These are phyloP conservation scores for Candida namnaoensis DNA, from an alignment of 805 yeast species.

Conservation along the genomic window DNA sequence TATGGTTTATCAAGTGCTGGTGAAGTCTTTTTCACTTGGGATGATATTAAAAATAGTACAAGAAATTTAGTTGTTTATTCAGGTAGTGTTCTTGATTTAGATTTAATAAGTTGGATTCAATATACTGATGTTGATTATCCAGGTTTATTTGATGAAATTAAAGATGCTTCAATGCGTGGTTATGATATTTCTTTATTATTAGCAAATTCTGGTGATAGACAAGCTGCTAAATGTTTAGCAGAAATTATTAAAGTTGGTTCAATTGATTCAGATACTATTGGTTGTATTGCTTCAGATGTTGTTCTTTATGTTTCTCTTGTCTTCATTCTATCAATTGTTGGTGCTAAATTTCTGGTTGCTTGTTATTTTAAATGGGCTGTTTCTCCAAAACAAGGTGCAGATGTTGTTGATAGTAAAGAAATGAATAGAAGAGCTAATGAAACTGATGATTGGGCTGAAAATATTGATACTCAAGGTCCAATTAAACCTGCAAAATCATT, in stretches of 20 bases:
- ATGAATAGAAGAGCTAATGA: conserved; percentile 56
- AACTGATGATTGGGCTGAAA: conserved; percentile 83
- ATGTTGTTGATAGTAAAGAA: conserved; percentile 44
- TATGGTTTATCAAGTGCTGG: conserved; percentile 54
- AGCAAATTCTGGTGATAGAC: conserved; percentile 54
- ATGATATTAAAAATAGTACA: conserved; percentile 58
- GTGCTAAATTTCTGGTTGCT: conserved; percentile 74
- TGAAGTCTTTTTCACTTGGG: conserved; percentile 86
- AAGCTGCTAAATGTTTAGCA: conserved; percentile 70
- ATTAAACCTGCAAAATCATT: conserved; percentile 39
- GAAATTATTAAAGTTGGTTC: conserved; percentile 87
- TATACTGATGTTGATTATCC: conserved; percentile 68
- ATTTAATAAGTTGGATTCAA: conserved; percentile 68
- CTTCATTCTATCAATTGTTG: conserved; percentile 75
- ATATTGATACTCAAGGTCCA: conserved; percentile 41
- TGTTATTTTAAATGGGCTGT: conserved; percentile 84
- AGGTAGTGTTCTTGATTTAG: conserved; percentile 82
- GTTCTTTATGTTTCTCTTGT: conserved; percentile 76
- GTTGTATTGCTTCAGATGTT: conserved; percentile 85
- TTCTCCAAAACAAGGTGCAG: conserved; percentile 76
- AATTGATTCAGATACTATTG: conserved; percentile 82
- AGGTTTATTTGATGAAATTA: conserved; percentile 53
- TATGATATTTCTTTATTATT: conserved; percentile 74
- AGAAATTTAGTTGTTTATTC: conserved; percentile 82
- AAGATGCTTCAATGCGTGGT: conserved; percentile 52